Percentiles rank a stretch among this genome's conserved stretches.
Evolutionary conservation across 1,284 basidiomycete genomes (phyloP).

Genomic region (Apiotrichum montevideense): DNA sequence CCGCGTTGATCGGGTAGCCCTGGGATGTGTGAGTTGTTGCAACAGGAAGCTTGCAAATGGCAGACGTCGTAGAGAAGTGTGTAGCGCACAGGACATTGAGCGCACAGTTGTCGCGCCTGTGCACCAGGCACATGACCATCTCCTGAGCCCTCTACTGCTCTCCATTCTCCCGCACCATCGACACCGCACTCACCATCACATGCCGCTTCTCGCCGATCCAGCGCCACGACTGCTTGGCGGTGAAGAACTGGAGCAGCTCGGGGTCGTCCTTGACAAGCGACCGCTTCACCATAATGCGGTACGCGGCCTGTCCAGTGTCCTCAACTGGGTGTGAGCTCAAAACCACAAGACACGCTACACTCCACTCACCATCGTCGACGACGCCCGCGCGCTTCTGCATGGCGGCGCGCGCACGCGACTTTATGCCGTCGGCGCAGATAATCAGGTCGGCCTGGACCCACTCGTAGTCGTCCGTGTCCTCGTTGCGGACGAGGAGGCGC

Average conservation of each 20-base stretch:
- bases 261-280: slow-evolving; percentile 33
- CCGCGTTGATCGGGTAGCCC: slow-evolving; percentile 42
- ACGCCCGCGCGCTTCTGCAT: slow-evolving; percentile 34
- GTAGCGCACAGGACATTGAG: no score
- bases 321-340: slow-evolving; percentile 21
- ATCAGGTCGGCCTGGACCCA: slow-evolving; percentile 42
- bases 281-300: slow-evolving; percentile 40
- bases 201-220: slow-evolving; percentile 45
- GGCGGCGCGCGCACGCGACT: slow-evolving; percentile 29
- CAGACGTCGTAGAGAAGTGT: not conserved
- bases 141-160: no score
- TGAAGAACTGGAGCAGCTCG: slow-evolving; percentile 37
- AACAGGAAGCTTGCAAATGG: no score
- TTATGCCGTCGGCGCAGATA: slow-evolving; percentile 43
- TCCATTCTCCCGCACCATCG: no score
- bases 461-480: slow-evolving; percentile 16
- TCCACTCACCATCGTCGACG: slow-evolving; percentile 23
- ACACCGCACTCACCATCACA: slow-evolving; percentile 30
- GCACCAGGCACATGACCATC: no score
- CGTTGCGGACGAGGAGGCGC: slow-evolving; percentile 21
- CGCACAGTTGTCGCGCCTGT: no score
- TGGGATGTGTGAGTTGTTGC: not conserved
- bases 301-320: slow-evolving; percentile 46
- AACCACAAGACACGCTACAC: not conserved
- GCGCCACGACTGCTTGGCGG: slow-evolving; percentile 32